A percentile compares a stretch with the other conserved stretches of the same genome.
These are phyloP conservation scores for Teratosphaeria zuluensis DNA, from an alignment of 2,329 filamentous ascomycete species.

Conservation along the genomic window DNA sequence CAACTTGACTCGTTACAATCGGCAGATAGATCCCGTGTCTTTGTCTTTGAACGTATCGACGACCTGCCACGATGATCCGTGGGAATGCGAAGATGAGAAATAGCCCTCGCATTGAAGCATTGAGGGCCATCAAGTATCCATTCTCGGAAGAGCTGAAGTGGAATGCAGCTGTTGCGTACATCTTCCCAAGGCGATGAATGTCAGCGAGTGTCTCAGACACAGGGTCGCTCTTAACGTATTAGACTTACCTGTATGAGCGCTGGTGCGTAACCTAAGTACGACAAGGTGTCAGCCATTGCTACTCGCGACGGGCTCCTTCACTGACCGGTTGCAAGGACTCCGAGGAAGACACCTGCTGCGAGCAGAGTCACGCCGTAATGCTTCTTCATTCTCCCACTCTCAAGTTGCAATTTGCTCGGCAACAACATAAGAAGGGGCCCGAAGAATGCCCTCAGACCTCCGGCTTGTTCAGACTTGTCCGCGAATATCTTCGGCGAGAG, in stretches of 20 bases:
- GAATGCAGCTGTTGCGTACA: neutral
- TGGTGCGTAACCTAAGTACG: neutral
- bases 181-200: neutral
- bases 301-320: neutral
- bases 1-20: neutral
- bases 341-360: neutral
- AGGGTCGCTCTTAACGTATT: neutral
- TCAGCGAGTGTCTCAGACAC: neutral
- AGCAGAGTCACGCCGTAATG: neutral
- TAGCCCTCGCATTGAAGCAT: neutral
- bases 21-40: neutral
- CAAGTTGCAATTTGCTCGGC: neutral
- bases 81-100: slow-evolving; percentile 1
- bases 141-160: neutral
- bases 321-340: neutral
- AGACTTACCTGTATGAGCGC: neutral
- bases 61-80: neutral
- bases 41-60: neutral
- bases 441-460: neutral
- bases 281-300: neutral
- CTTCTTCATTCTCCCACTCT: neutral
- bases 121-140: neutral
- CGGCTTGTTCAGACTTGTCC: neutral
- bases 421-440: neutral
- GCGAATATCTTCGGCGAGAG: neutral